Percentiles rank a stretch among this genome's conserved stretches.
phyloP scores from a whole-genome alignment of 257 asterid genomes.

The Eucommia ulmoides region DNA sequence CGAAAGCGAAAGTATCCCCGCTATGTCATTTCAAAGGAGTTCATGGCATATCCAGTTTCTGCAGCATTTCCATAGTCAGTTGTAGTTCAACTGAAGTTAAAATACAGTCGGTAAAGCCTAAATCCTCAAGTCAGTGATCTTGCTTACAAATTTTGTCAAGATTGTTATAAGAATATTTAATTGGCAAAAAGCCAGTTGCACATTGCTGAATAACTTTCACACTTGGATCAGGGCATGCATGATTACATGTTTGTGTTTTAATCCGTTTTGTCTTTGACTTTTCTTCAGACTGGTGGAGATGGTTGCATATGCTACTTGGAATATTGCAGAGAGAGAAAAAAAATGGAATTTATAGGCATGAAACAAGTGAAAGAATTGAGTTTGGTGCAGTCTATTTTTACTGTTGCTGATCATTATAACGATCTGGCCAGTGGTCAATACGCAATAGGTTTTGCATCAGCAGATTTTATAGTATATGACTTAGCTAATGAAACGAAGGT shows the following conservation, averaged over 20 bases:
- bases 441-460: constrained; percentile 86
- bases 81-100: constrained; percentile 47
- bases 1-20: constrained; percentile 39
- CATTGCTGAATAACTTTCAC: no score
- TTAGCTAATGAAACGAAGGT: constrained; percentile 70
- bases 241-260: neutral
- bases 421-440: constrained; percentile 34
- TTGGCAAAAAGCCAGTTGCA: no score
- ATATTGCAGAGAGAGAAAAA: constrained; percentile 35
- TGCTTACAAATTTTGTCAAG: neutral
- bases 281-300: constrained; percentile 84
- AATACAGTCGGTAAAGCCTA: constrained; percentile 64
- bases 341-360: constrained; percentile 78
- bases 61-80: constrained; percentile 52
- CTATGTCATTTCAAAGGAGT: constrained; percentile 70
- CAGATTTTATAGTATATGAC: constrained; percentile 79
- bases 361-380: constrained; percentile 80
- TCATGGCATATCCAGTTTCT: constrained; percentile 93
- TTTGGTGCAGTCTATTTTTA: constrained; percentile 43
- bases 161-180: no score
- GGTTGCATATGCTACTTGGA: constrained; percentile 93
- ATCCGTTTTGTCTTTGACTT: neutral
- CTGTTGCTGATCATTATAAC: constrained; percentile 23
- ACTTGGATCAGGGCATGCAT: no score
- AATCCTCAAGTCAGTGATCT: constrained; percentile 6